A percentile compares a stretch with the other conserved stretches of the same genome.
phyloP scores from a whole-genome alignment of 169 alveolate species.

The Cytauxzoon felis region DNA sequence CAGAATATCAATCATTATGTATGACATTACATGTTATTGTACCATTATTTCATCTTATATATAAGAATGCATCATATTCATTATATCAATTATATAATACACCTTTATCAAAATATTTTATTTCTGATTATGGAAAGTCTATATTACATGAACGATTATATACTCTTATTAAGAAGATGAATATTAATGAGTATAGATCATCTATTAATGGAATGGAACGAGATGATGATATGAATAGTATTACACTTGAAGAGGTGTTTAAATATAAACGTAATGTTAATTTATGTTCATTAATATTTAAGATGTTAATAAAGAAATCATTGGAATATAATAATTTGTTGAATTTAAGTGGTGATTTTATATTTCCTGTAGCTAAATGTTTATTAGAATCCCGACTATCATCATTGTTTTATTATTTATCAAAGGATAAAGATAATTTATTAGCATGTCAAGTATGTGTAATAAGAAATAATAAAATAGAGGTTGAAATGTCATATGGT shows the following conservation, averaged over 20 bases:
- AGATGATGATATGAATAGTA: background rate
- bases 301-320: no score
- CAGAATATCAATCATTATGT: constrained; percentile 54
- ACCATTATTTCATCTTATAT: constrained; percentile 49
- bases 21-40: constrained; percentile 9
- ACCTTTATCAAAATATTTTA: constrained; percentile 14
- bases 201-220: background rate
- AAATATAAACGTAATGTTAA: background rate
- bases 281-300: no score
- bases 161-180: constrained; percentile 20
- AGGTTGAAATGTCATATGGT: constrained; percentile 66
- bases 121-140: constrained; percentile 8
- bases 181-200: background rate
- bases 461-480: constrained; percentile 57
- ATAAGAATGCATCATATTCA: constrained; percentile 41
- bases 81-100: constrained; percentile 25
- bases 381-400: constrained; percentile 39
- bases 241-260: constrained; percentile 1
- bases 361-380: constrained; percentile 5
- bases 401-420: constrained; percentile 18
- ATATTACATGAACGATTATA: constrained; percentile 15
- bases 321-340: no score
- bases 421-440: constrained; percentile 39
- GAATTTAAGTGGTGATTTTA: constrained; percentile 1
- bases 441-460: constrained; percentile 67